Evolutionary conservation across 2,329 filamentous ascomycete genomes (phyloP).

Genomic region (Kalaharituber pfeilii): DNA sequence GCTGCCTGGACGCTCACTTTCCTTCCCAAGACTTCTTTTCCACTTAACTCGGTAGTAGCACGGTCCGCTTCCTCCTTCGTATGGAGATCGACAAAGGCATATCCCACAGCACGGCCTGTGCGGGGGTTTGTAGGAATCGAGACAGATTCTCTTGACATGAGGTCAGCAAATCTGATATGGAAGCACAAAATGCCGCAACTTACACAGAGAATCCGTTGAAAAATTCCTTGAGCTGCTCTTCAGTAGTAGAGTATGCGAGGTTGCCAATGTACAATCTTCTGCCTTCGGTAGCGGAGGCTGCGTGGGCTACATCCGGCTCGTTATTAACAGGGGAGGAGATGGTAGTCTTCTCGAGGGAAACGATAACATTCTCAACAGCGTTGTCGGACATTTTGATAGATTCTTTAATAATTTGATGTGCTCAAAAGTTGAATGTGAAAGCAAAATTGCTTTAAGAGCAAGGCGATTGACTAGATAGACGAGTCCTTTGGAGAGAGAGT

Average conservation of each 20-base stretch:
- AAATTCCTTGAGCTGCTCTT: conserved; percentile 99
- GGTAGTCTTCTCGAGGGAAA: conserved; percentile 49
- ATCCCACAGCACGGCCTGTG: conserved; percentile 94
- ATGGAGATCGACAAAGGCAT: conserved; percentile 95
- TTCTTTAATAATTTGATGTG: background rate
- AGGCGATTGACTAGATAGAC: background rate
- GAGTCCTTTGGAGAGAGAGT: background rate
- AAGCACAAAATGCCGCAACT: conserved; percentile 32
- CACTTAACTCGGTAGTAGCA: conserved; percentile 86
- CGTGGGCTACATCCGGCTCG: conserved; percentile 70
- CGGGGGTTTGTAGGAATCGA: conserved; percentile 99
- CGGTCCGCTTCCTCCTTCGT: conserved; percentile 88
- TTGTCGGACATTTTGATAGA: conserved; percentile 62
- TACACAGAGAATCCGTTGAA: conserved; percentile 99
- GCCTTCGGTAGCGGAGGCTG: conserved; percentile 94
- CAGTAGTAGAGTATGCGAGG: conserved; percentile 99
- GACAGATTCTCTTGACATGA: conserved; percentile 62
- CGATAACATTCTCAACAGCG: conserved; percentile 49
- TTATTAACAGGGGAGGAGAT: conserved; percentile 34
- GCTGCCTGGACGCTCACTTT: conserved; percentile 98
- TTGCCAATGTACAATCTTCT: conserved; percentile 99
- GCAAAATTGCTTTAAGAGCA: background rate
- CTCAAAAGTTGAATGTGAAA: background rate
- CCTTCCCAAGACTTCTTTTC: conserved; percentile 93
- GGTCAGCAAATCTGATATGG: background rate